Evolutionary conservation across 768 basidiomycete genomes (phyloP).

Genomic region (Cystoderma amianthinum): DNA sequence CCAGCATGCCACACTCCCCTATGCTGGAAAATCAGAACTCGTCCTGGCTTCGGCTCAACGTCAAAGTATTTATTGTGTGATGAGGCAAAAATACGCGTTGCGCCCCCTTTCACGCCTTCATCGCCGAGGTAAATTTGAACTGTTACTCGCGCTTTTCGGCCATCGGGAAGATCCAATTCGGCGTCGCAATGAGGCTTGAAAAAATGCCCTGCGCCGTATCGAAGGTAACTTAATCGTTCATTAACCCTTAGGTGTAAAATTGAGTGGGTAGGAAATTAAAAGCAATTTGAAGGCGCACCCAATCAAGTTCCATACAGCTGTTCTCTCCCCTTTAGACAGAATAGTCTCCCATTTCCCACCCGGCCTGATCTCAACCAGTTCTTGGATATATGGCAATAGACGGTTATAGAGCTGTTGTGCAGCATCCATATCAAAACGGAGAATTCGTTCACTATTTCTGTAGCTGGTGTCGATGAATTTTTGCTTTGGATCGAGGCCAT

Average conservation of each 20-base stretch:
- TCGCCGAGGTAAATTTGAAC: slow-evolving; percentile 35
- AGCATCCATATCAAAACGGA: slow-evolving; percentile 19
- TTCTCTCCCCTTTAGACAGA: slow-evolving; percentile 19
- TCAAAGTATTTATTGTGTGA: slow-evolving; percentile 24
- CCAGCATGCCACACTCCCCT: slow-evolving; percentile 29
- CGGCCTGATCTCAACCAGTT: slow-evolving; percentile 21
- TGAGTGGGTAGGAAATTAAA: background rate
- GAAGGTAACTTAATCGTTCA: slow-evolving; percentile 31
- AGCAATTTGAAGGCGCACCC: slow-evolving; percentile 18
- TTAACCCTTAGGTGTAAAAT: slow-evolving; percentile 19
- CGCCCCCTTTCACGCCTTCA: slow-evolving; percentile 22
- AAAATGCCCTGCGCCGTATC: slow-evolving; percentile 35
- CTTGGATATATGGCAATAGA: slow-evolving; percentile 22
- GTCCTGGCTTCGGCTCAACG: slow-evolving; percentile 27
- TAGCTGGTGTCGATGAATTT: slow-evolving; percentile 24
- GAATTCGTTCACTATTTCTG: slow-evolving; percentile 28
- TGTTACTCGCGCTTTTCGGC: slow-evolving; percentile 32
- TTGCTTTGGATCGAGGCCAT: slow-evolving; percentile 18
- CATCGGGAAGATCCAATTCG: slow-evolving; percentile 18
- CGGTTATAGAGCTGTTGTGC: slow-evolving; percentile 22
- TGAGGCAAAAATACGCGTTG: slow-evolving; percentile 31
- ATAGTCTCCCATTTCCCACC: slow-evolving; percentile 21
- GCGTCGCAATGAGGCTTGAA: slow-evolving; percentile 32
- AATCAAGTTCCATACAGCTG: slow-evolving; percentile 25
- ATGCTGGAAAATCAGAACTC: slow-evolving; percentile 35